Conservation (phyloP, 257 asterid species). For the Cruciata laevipes region DNA sequence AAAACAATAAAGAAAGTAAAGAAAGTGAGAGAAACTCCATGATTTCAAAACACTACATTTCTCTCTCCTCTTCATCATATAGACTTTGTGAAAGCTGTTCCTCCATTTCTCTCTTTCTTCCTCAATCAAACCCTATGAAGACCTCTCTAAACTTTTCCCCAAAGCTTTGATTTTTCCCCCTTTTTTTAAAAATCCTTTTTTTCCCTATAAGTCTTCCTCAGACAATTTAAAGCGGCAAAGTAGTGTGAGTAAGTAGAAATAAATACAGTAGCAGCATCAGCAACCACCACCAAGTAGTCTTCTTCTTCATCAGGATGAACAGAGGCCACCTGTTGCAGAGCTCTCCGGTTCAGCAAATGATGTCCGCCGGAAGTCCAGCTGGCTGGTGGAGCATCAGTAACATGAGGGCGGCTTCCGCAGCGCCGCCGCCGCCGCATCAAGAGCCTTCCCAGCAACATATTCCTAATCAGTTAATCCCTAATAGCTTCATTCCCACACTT, state of each 20-base stretch:
- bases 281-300: not conserved
- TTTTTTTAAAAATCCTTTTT: not conserved
- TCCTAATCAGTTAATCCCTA: slow-evolving; percentile 18
- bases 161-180: slow-evolving; percentile 18
- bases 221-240: slow-evolving; percentile 23
- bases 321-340: slow-evolving; percentile 44
- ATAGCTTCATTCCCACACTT: slow-evolving; percentile 12
- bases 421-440: slow-evolving; percentile 16
- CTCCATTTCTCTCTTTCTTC: slow-evolving; percentile 13
- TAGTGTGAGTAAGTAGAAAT: slow-evolving; percentile 5
- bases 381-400: slow-evolving; percentile 42
- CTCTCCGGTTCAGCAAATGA: slow-evolving; percentile 56
- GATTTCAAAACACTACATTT: slow-evolving; percentile 18
- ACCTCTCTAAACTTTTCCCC: slow-evolving; percentile 41
- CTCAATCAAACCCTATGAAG: slow-evolving; percentile 44
- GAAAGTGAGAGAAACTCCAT: slow-evolving; percentile 28
- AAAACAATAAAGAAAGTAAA: slow-evolving; percentile 24
- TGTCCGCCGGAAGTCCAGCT: slow-evolving; percentile 47
- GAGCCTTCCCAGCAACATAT: slow-evolving; percentile 16
- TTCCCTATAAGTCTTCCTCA: slow-evolving; percentile 24
- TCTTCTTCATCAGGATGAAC: slow-evolving; percentile 34
- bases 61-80: slow-evolving; percentile 9
- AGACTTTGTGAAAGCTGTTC: slow-evolving; percentile 20
- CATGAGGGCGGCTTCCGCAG: slow-evolving; percentile 26
- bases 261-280: slow-evolving; percentile 1